These are phyloP conservation scores for Stereum hirsutum DNA, from an alignment of 1,284 basidiomycete species.

Conservation along the genomic window DNA sequence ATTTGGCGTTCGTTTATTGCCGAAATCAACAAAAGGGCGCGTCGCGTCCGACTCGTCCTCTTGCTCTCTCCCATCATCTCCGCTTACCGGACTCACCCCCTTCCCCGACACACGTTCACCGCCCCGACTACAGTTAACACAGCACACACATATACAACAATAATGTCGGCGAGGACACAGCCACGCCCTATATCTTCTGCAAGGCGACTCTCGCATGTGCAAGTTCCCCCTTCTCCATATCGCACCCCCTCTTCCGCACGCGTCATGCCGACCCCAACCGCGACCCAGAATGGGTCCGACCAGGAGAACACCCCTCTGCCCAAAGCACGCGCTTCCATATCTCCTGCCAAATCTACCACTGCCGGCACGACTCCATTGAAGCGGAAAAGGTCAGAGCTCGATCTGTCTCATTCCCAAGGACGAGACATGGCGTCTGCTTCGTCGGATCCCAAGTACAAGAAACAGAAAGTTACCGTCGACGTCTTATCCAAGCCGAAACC, in stretches of 20 bases:
- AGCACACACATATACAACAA: slow-evolving; percentile 9
- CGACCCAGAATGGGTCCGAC: slow-evolving; percentile 12
- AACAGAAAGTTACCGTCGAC: slow-evolving; percentile 16
- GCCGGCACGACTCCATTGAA: slow-evolving; percentile 10
- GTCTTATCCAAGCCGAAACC: slow-evolving; percentile 5
- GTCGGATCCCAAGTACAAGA: slow-evolving; percentile 22
- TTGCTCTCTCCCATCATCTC: too few relatives aligned
- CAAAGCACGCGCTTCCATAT: too few relatives aligned
- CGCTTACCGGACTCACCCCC: not conserved
- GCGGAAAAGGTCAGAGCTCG: slow-evolving; percentile 18
- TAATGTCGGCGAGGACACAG: slow-evolving; percentile 3
- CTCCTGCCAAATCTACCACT: not conserved
- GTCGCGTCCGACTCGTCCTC: too few relatives aligned
- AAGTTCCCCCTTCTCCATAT: slow-evolving; percentile 42
- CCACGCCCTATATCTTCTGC: slow-evolving; percentile 13
- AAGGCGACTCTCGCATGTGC: slow-evolving; percentile 34
- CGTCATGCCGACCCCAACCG: slow-evolving; percentile 4
- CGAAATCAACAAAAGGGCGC: slow-evolving; percentile 3
- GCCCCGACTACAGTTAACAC: not conserved
- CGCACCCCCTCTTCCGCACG: slow-evolving; percentile 9
- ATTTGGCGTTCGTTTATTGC: not conserved
- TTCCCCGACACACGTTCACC: slow-evolving; percentile 12
- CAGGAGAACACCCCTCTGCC: slow-evolving; percentile 51
- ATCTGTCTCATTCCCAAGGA: slow-evolving; percentile 1
- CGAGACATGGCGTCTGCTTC: slow-evolving; percentile 5